Evolutionary conservation across 179 eudicot species (phyloP).

Genomic region (Patellifolia procumbens): DNA sequence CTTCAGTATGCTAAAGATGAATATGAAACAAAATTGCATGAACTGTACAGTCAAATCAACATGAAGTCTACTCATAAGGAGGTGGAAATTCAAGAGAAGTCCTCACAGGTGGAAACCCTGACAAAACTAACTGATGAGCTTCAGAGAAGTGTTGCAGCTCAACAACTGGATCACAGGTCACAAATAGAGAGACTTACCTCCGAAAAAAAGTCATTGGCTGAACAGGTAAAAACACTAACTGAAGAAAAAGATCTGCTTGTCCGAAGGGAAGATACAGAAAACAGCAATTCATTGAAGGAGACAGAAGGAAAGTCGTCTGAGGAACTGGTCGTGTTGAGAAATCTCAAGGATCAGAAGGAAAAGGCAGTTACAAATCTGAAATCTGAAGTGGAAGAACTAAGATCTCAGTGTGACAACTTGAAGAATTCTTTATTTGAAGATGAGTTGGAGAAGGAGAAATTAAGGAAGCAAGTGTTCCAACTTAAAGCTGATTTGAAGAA

Average conservation of each 20-base stretch:
- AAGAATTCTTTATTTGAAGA: slow-evolving; percentile 46
- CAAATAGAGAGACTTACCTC: slow-evolving; percentile 46
- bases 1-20: slow-evolving; percentile 45
- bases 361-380: slow-evolving; percentile 39
- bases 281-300: slow-evolving; percentile 35
- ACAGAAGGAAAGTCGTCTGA: slow-evolving; percentile 48
- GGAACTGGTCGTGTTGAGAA: slow-evolving; percentile 47
- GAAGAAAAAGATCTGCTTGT: slow-evolving; percentile 48
- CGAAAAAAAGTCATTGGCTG: slow-evolving; percentile 45
- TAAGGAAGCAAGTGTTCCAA: slow-evolving; percentile 57
- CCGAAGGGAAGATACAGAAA: slow-evolving; percentile 37
- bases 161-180: slow-evolving; percentile 40
- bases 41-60: slow-evolving; percentile 42
- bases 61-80: slow-evolving; percentile 41
- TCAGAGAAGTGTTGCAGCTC: slow-evolving; percentile 35
- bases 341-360: slow-evolving; percentile 55
- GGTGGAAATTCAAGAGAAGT: slow-evolving; percentile 46
- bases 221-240: slow-evolving; percentile 41
- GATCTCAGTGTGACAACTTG: slow-evolving; percentile 46
- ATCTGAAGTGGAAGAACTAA: slow-evolving; percentile 50
- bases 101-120: slow-evolving; percentile 44
- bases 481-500: slow-evolving; percentile 59
- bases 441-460: slow-evolving; percentile 66
- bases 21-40: slow-evolving; percentile 56
- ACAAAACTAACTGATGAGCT: slow-evolving; percentile 48